Conservation (phyloP, 495 filamentous ascomycete genomes). For the Hamigera avellanea region DNA sequence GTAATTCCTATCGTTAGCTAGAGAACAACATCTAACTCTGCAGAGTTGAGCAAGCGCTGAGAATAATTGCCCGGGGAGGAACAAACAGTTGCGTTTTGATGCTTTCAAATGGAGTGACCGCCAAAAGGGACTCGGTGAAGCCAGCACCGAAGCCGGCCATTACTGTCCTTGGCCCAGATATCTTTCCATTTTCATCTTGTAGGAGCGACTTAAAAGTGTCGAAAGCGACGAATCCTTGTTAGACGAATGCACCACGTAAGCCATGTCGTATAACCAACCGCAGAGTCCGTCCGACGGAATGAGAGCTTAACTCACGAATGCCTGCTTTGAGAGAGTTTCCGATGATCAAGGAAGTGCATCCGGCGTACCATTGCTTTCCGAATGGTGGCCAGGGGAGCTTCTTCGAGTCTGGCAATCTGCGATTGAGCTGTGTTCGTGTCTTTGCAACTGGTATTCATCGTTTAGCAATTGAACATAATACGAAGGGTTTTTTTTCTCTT, state of each 20-base stretch:
- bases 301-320: conserved; percentile 51
- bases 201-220: conserved; percentile 81
- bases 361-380: conserved; percentile 91
- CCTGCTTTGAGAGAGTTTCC: conserved; percentile 95
- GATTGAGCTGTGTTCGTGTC: conserved; percentile 88
- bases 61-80: not conserved
- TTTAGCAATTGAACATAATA: conserved; percentile 7
- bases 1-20: conserved; percentile 1
- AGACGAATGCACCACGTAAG: not conserved
- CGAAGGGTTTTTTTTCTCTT: conserved; percentile 12
- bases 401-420: conserved; percentile 61
- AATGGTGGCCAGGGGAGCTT: conserved; percentile 96
- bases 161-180: conserved; percentile 82
- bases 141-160: conserved; percentile 92
- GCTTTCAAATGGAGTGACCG: conserved; percentile 94
- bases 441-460: conserved; percentile 58
- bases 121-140: conserved; percentile 83
- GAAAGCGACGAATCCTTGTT: conserved; percentile 95
- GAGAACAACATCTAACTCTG: too few relatives aligned
- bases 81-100: conserved; percentile 87
- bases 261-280: too few relatives aligned
- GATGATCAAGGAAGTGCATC: conserved; percentile 93
- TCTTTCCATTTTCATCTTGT: conserved; percentile 73
- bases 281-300: too few relatives aligned
- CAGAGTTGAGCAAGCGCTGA: too few relatives aligned